phyloP scores from a whole-genome alignment of 768 basidiomycete genomes.

The Lyophyllum semitale region DNA sequence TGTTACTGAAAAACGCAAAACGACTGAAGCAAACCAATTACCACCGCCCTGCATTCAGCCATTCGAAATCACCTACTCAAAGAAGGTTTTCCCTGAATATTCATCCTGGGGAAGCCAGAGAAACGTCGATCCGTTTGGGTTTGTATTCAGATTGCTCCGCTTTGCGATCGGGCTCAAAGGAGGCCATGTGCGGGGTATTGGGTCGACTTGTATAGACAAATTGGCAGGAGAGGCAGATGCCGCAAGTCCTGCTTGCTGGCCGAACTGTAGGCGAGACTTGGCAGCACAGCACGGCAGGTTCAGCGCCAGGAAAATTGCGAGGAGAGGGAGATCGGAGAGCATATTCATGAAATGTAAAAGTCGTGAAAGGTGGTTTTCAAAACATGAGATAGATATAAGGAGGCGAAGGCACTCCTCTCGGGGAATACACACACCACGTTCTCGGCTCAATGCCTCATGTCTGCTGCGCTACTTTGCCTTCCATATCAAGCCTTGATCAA shows the following conservation, averaged over 20 bases:
- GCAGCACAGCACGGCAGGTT: background rate
- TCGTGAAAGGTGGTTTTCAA: constrained; percentile 2
- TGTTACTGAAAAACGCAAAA: constrained; percentile 58
- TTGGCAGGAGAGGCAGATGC: background rate
- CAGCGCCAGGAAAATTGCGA: constrained; percentile 5
- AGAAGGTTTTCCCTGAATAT: constrained; percentile 67
- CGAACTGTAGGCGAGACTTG: constrained; percentile 12
- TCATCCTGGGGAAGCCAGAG: constrained; percentile 71
- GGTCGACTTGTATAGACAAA: background rate
- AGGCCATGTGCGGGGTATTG: background rate
- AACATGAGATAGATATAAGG: constrained; percentile 1
- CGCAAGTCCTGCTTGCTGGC: background rate
- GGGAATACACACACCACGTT: constrained; percentile 3
- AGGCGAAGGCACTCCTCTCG: background rate
- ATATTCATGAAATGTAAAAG: constrained; percentile 1
- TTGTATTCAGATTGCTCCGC: constrained; percentile 36
- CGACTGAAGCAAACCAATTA: constrained; percentile 35
- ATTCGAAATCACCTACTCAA: constrained; percentile 52
- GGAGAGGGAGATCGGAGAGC: constrained; percentile 3
- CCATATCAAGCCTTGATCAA: too few relatives aligned
- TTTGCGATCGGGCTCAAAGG: constrained; percentile 14
- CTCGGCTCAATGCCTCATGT: constrained; percentile 16
- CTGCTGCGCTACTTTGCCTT: background rate
- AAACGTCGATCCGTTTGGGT: constrained; percentile 49
- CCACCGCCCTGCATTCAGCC: background rate